phyloP scores from a whole-genome alignment of 345 rosid species.

The Camelina sativa region DNA sequence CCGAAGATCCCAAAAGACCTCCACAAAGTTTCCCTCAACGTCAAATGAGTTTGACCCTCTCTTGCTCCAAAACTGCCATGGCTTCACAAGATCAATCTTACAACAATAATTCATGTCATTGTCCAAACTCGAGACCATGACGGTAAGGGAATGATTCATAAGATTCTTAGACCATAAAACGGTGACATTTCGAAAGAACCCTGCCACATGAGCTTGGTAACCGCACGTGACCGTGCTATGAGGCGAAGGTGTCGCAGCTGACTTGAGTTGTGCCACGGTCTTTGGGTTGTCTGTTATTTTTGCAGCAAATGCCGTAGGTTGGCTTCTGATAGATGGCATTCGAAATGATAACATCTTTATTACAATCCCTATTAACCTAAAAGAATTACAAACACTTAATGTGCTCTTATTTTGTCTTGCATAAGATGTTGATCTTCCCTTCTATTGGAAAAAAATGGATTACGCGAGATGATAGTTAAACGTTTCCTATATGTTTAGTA shows the following conservation, averaged over 20 bases:
- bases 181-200: conserved; percentile 66
- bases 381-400: conserved; percentile 16
- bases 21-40: conserved; percentile 68
- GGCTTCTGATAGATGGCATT: conserved; percentile 31
- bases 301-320: conserved; percentile 48
- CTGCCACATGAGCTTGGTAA: conserved; percentile 71
- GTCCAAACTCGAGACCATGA: conserved; percentile 63
- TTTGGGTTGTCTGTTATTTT: conserved; percentile 59
- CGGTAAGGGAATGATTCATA: conserved; percentile 71
- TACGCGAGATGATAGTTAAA: not conserved
- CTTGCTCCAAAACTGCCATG: conserved; percentile 92
- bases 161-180: conserved; percentile 75
- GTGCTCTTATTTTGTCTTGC: not conserved
- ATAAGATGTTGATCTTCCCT: conserved; percentile 20
- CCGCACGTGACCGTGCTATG: conserved; percentile 80
- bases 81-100: conserved; percentile 75
- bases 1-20: conserved; percentile 84
- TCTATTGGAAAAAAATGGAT: not conserved
- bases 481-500: not conserved
- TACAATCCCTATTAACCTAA: conserved; percentile 18
- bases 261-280: conserved; percentile 50
- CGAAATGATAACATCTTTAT: conserved; percentile 40
- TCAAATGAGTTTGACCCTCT: conserved; percentile 73
- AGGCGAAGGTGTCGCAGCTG: conserved; percentile 50
- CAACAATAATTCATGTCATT: conserved; percentile 59